phyloP scores from a whole-genome alignment of 2,329 filamentous ascomycete genomes.

The Phaeoacremonium minimum region DNA sequence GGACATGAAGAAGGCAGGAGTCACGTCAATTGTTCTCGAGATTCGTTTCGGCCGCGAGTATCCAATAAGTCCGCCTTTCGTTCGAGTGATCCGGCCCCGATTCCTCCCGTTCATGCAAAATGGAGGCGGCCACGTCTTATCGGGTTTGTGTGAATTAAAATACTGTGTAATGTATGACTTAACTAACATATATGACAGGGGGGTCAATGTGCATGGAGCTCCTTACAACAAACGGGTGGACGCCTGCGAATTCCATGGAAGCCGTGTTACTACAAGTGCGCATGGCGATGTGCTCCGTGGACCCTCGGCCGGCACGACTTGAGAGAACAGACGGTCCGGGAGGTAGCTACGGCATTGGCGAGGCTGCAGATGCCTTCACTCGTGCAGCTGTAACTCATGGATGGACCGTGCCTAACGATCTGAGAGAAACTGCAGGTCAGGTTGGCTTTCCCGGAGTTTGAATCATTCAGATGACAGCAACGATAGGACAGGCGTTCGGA shows the following conservation, averaged over 20 bases:
- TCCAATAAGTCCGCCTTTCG: slow-evolving; percentile 77
- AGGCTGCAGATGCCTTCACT: slow-evolving; percentile 70
- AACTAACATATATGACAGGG: slow-evolving; percentile 54
- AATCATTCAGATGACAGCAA: too few species aligned
- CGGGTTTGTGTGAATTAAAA: not conserved
- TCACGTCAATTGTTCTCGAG: slow-evolving; percentile 73
- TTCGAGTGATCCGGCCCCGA: slow-evolving; percentile 75
- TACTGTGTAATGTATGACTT: not conserved
- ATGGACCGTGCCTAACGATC: slow-evolving; percentile 66
- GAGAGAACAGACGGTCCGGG: slow-evolving; percentile 16
- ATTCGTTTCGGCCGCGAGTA: slow-evolving; percentile 74
- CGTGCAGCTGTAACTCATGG: slow-evolving; percentile 66
- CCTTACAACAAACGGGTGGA: slow-evolving; percentile 81
- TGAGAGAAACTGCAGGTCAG: slow-evolving; percentile 39
- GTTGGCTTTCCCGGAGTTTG: too few species aligned
- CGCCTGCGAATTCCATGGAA: slow-evolving; percentile 67
- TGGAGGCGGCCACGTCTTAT: slow-evolving; percentile 66
- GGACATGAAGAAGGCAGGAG: slow-evolving; percentile 63
- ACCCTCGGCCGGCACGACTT: slow-evolving; percentile 71
- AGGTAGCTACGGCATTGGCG: slow-evolving; percentile 57
- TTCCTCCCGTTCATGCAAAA: slow-evolving; percentile 69
- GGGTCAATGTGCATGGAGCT: slow-evolving; percentile 83
- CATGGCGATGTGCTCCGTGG: slow-evolving; percentile 64
- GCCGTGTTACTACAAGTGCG: slow-evolving; percentile 77
- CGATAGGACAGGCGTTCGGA: too few species aligned